Percentiles rank a stretch among this genome's conserved stretches.
These are phyloP conservation scores for Kurtzmaniella natalensis DNA, from an alignment of 1,139 yeast genomes.

Conservation along the genomic window DNA sequence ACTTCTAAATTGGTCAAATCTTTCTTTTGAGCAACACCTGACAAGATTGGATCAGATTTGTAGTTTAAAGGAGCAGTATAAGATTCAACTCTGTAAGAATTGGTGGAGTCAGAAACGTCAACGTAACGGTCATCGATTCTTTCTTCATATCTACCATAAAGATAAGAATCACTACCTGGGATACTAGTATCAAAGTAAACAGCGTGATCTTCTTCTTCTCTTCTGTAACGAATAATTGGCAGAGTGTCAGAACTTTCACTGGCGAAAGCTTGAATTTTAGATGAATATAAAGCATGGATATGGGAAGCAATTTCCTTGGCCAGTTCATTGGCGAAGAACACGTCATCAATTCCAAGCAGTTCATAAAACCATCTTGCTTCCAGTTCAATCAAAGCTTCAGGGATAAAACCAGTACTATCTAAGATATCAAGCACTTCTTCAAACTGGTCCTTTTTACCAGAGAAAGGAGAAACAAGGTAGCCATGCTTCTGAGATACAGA, in stretches of 20 bases:
- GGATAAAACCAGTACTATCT: constrained; percentile 84
- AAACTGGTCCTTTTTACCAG: constrained; percentile 77
- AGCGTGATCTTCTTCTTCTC: constrained; percentile 82
- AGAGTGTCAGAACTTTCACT: constrained; percentile 19
- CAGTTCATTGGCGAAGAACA: constrained; percentile 83
- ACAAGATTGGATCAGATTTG: constrained; percentile 41
- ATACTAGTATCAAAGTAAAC: constrained; percentile 78
- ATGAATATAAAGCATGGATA: constrained; percentile 82
- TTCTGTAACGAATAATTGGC: constrained; percentile 67
- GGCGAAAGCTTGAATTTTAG: constrained; percentile 86
- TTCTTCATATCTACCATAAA: constrained; percentile 48
- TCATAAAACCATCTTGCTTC: constrained; percentile 92
- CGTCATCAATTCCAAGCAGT: constrained; percentile 83
- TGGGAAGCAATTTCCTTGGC: constrained; percentile 80
- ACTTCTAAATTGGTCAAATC: constrained; percentile 47
- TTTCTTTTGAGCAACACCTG: constrained; percentile 35
- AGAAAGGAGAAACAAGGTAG: constrained; percentile 70
- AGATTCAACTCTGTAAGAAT: constrained; percentile 72
- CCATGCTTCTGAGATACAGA: constrained; percentile 46
- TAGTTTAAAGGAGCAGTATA: constrained; percentile 66
- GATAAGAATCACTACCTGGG: constrained; percentile 30
- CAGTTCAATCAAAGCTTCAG: constrained; percentile 76
- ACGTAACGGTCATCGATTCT: constrained; percentile 80
- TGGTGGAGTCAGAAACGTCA: constrained; percentile 47
- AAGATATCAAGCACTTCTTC: constrained; percentile 78